These are phyloP conservation scores for Boletellus emodensis DNA, from an alignment of 768 basidiomycete genomes.

Conservation along the genomic window DNA sequence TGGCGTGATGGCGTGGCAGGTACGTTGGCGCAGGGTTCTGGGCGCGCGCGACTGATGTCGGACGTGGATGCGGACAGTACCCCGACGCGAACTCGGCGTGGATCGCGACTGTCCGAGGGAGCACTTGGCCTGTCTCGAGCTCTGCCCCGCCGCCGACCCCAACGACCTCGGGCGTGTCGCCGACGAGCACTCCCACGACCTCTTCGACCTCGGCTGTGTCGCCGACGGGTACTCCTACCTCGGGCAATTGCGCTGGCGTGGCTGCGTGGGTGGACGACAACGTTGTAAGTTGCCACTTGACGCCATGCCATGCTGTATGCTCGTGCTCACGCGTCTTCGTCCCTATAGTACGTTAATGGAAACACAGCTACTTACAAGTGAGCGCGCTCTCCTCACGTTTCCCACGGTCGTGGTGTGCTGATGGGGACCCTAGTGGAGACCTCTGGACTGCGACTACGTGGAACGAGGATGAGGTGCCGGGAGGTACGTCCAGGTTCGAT, in stretches of 20 bases:
- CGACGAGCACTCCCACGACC: conserved; percentile 11
- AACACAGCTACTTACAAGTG: conserved; percentile 39
- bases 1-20: conserved; percentile 44
- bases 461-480: conserved; percentile 37
- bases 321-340: neutral
- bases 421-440: conserved; percentile 33
- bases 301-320: neutral
- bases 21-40: conserved; percentile 5
- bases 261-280: conserved; percentile 39
- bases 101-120: conserved; percentile 38
- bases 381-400: conserved; percentile 3
- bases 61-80: conserved; percentile 24
- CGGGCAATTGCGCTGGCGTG: conserved; percentile 39
- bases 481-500: conserved; percentile 14
- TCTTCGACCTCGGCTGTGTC: too few relatives aligned
- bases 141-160: neutral
- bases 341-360: conserved; percentile 41
- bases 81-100: conserved; percentile 38
- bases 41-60: neutral
- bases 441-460: conserved; percentile 50
- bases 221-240: neutral
- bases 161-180: too few relatives aligned
- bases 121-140: conserved; percentile 32
- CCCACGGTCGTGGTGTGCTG: neutral
- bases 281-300: conserved; percentile 31